A percentile compares a stretch with the other conserved stretches of the same genome.
phyloP scores from a whole-genome alignment of 371 early-diverging fungal genomes.

The Batkoa obscura region DNA sequence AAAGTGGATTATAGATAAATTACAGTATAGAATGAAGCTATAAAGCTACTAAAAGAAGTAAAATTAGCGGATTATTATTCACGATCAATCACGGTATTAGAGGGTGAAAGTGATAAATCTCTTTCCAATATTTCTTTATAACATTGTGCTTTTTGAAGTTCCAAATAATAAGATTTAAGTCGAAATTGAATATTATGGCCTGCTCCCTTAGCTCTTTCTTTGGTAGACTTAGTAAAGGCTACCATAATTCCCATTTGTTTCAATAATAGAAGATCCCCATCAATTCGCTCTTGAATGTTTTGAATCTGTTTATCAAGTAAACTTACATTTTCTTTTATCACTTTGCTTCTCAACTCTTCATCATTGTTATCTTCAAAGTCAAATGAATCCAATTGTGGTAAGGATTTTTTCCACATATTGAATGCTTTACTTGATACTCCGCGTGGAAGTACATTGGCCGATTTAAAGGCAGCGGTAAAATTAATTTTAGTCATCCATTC shows the following conservation, averaged over 20 bases:
- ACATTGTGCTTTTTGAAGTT: conserved; percentile 39
- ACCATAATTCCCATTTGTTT: conserved; percentile 41
- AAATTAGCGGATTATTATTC: too few species aligned
- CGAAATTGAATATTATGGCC: conserved; percentile 30
- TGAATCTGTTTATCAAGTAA: conserved; percentile 3
- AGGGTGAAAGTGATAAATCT: background rate
- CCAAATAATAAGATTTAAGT: conserved; percentile 27
- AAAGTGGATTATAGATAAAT: too few species aligned
- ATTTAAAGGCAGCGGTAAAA: conserved; percentile 54
- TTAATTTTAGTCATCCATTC: conserved; percentile 70
- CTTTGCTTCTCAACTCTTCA: background rate
- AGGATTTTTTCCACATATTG: background rate
- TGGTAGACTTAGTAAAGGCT: conserved; percentile 37
- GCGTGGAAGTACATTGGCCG: conserved; percentile 31
- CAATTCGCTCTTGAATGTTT: conserved; percentile 14
- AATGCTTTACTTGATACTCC: conserved; percentile 1
- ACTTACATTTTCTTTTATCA: conserved; percentile 3
- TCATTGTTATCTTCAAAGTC: background rate
- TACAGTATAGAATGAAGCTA: too few species aligned
- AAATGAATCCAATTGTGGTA: conserved; percentile 7
- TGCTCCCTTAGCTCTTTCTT: conserved; percentile 28
- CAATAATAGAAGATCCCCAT: conserved; percentile 30
- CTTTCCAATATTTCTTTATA: conserved; percentile 43
- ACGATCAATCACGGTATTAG: too few species aligned
- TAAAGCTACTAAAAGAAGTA: too few species aligned